Conservation (phyloP, 306 rosid genomes). For the Vigna unguiculata region DNA sequence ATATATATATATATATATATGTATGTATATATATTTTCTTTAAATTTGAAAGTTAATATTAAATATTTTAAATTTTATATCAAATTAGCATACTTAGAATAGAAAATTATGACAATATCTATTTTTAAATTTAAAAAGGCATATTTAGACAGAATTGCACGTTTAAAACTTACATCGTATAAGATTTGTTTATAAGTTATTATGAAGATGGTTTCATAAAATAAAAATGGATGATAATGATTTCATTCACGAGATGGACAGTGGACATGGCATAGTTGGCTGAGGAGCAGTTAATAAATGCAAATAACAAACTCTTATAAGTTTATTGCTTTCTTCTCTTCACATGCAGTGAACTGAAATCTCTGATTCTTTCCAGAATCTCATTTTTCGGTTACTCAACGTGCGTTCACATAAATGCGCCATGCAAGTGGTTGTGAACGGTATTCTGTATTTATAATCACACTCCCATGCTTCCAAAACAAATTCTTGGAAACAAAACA, state of each 20-base stretch:
- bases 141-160: too few relatives aligned
- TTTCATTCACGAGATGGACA: constrained; percentile 37
- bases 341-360: constrained; percentile 15
- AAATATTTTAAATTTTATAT: too few relatives aligned
- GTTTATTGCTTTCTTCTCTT: constrained; percentile 7
- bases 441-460: not conserved
- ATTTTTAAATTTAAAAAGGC: too few relatives aligned
- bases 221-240: not conserved
- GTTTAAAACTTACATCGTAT: too few relatives aligned
- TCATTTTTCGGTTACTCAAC: not conserved
- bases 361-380: not conserved
- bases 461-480: not conserved
- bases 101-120: too few relatives aligned
- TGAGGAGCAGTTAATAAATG: constrained; percentile 9
- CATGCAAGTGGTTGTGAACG: constrained; percentile 11
- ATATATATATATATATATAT: too few relatives aligned
- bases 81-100: too few relatives aligned
- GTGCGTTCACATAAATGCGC: constrained; percentile 43
- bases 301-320: constrained; percentile 8
- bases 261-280: constrained; percentile 1
- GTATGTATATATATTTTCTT: too few relatives aligned
- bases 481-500: not conserved
- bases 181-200: not conserved
- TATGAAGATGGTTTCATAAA: not conserved
- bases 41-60: too few relatives aligned